These are phyloP conservation scores for Hydnomerulius pinastri DNA, from an alignment of 768 basidiomycete species.

Conservation along the genomic window DNA sequence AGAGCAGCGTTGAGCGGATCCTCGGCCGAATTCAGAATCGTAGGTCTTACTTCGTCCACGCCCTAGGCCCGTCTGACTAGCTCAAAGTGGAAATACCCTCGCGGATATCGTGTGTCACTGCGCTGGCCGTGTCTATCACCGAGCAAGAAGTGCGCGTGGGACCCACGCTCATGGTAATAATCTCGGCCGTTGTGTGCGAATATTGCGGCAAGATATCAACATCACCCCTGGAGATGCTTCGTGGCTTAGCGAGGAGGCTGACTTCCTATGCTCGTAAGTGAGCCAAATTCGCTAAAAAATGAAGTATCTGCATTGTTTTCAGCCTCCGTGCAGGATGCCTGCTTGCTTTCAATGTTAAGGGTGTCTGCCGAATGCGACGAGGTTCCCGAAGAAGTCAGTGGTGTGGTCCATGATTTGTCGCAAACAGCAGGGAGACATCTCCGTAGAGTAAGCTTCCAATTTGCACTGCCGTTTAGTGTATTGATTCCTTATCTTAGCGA, in stretches of 20 bases:
- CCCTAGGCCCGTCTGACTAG: conserved; percentile 11
- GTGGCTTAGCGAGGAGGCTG: conserved; percentile 45
- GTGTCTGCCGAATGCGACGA: conserved; percentile 59
- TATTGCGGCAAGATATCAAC: conserved; percentile 53
- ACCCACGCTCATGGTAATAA: conserved; percentile 66
- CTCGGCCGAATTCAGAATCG: conserved; percentile 53
- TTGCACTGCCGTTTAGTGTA: not conserved
- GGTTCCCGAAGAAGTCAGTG: conserved; percentile 47
- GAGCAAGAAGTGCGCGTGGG: conserved; percentile 42
- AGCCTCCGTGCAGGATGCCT: conserved; percentile 77
- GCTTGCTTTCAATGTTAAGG: conserved; percentile 71
- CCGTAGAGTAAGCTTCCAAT: conserved; percentile 46
- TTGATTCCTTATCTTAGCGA: conserved; percentile 45
- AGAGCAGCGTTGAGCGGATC: conserved; percentile 57
- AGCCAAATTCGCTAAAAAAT: conserved; percentile 15
- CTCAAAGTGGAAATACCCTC: conserved; percentile 42
- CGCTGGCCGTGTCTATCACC: conserved; percentile 45
- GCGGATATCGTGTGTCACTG: conserved; percentile 45
- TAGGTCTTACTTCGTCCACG: conserved; percentile 29
- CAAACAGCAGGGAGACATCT: conserved; percentile 55
- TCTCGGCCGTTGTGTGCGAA: conserved; percentile 69
- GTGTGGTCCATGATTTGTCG: conserved; percentile 44
- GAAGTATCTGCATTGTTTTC: not conserved
- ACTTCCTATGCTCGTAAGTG: conserved; percentile 45
- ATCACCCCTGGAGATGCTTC: conserved; percentile 49